Evolutionary conservation across 2,329 filamentous ascomycete species (phyloP).

Genomic region (Cladophialophora bantiana): DNA sequence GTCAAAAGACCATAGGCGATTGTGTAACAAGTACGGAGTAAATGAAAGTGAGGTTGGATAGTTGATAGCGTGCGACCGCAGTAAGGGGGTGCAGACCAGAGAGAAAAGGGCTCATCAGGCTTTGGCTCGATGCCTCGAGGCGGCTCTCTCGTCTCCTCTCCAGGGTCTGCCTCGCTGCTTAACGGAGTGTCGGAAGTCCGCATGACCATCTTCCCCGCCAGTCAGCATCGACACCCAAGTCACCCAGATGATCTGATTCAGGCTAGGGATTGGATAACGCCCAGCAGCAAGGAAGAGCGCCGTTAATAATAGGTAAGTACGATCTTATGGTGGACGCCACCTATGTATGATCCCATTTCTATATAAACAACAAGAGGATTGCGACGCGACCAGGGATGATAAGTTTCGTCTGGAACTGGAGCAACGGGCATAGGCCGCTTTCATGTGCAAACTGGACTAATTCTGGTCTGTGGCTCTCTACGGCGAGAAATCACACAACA

Average conservation of each 20-base stretch:
- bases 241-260: background rate
- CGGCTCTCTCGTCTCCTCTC: background rate
- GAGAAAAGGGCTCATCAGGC: background rate
- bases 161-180: slow-evolving; percentile 1
- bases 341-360: background rate
- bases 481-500: background rate
- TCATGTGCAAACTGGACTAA: background rate
- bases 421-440: no score
- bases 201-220: slow-evolving; percentile 17
- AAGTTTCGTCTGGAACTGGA: no score
- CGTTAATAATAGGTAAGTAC: no score
- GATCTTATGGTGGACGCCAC: background rate
- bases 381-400: no score
- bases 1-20: background rate
- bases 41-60: background rate
- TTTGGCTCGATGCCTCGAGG: background rate
- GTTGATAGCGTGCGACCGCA: background rate
- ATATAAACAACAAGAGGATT: background rate
- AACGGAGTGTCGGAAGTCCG: slow-evolving; percentile 16
- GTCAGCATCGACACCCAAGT: slow-evolving; percentile 9
- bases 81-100: no score
- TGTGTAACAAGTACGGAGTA: background rate
- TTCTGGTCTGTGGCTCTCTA: background rate
- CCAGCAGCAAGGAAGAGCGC: background rate
- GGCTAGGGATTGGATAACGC: background rate